Evolutionary conservation across 306 rosid genomes (phyloP), one percentile per base, ranked within the genome.

Genomic region (Dryas octopetala): DNA sequence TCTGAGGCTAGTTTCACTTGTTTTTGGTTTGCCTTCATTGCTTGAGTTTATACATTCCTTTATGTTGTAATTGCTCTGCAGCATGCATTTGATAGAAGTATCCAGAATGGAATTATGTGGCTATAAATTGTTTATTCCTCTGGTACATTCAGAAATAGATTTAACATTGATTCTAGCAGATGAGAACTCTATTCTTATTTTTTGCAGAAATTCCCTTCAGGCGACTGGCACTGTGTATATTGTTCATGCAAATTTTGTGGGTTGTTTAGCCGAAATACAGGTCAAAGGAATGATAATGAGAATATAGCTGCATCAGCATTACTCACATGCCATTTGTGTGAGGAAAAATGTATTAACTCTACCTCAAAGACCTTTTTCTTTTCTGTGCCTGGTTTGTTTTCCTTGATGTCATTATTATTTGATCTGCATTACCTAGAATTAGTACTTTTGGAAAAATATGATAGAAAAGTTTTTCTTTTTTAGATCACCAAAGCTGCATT

Each of bases 221-320:
- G 97, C 74, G 89, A 88, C 71, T 92, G 99, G 99, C 90, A 86
- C 83, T 95, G 99, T 81, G 74, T 89, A 73, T 95, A 89, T 75
- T 95, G 97, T 70, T 86, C 96, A 76, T 92, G 99, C 96, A 95
- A 90, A 84, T 87, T 86, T 80, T 95, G 99, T 83, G 91, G 97
- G 68, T 74, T 63, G 76, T 88, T 85, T 75, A 76, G 73, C 32
- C 78, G 73, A 46, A 78, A 81, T 69, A 77, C 83, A 67, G 46
- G 78, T 46, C 82, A 77, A 77, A 79, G 70, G 62, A 84, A 81
- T 14, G 83, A 40, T 28, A 0, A 19, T 70, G 88, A 77, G 55
- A 80, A 82, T 69, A 59, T 81, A 63, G 65, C 84, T 26, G 47
- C 76, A 13, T 77, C 84, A 44, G 77, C 66, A 45, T 76, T 90